Evolutionary conservation across 2,329 filamentous ascomycete species (phyloP).

Genomic region (Penicillium sp.): DNA sequence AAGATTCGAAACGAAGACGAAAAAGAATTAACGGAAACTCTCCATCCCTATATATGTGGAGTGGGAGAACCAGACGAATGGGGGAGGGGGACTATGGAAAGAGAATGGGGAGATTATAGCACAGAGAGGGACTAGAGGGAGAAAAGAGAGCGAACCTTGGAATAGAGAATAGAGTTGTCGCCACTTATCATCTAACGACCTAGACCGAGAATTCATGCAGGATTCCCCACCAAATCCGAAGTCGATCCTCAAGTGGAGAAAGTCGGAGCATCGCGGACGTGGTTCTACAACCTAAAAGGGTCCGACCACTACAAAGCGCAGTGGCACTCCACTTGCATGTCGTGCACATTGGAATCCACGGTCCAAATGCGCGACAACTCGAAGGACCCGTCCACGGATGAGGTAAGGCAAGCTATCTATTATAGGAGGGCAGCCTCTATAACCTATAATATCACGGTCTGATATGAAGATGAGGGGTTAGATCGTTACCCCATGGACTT

Average conservation of each 20-base stretch:
- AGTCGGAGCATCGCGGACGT: conserved; percentile 7
- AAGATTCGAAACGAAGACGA: background rate
- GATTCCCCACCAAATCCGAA: background rate
- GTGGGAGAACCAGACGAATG: background rate
- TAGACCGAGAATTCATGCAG: conserved; percentile 5
- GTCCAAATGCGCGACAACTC: too few relatives aligned
- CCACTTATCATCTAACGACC: background rate
- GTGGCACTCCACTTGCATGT: too few relatives aligned
- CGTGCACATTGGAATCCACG: too few relatives aligned
- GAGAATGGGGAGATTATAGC: background rate
- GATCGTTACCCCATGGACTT: too few relatives aligned
- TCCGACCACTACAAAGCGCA: background rate
- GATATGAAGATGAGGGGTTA: too few relatives aligned
- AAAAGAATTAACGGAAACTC: background rate
- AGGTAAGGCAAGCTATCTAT: too few relatives aligned
- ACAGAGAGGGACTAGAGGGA: background rate
- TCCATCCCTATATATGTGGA: background rate
- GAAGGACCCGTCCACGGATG: too few relatives aligned
- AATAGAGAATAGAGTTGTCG: background rate
- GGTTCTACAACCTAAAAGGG: background rate
- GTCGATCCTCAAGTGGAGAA: conserved; percentile 6
- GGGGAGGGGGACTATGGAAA: background rate
- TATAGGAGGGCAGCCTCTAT: too few relatives aligned
- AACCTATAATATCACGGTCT: too few relatives aligned
- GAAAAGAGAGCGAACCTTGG: background rate